Evolutionary conservation across 257 asterid species (phyloP).

Genomic region (Cruciata laevipes): DNA sequence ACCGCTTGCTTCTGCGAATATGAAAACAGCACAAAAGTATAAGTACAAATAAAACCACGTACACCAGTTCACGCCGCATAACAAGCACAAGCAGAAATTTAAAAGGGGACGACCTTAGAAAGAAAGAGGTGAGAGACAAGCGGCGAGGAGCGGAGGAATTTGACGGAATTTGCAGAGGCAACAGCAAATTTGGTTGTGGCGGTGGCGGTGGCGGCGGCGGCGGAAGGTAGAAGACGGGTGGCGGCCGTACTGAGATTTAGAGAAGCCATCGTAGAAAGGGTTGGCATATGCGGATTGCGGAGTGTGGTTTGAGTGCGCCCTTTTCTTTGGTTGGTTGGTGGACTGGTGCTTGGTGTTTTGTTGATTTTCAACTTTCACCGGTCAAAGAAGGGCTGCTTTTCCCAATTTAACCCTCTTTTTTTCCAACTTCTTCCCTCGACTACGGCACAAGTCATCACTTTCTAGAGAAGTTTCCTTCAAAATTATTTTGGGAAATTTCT

Average conservation of each 20-base stretch:
- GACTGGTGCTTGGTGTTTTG: neutral
- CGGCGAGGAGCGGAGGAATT: conserved; percentile 51
- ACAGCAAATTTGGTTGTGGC: conserved; percentile 25
- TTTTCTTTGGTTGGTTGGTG: neutral
- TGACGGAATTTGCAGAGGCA: conserved; percentile 31
- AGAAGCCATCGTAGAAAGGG: conserved; percentile 14
- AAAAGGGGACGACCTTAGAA: conserved; percentile 34
- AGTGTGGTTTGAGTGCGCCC: neutral
- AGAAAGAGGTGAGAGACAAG: conserved; percentile 43
- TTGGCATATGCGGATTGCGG: neutral
- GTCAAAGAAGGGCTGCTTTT: neutral
- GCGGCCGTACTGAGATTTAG: conserved; percentile 38
- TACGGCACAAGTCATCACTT: too few relatives aligned
- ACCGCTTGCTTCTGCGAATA: conserved; percentile 36
- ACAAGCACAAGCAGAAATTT: neutral
- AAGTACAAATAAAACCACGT: neutral
- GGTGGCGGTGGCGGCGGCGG: conserved; percentile 22
- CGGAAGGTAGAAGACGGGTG: conserved; percentile 37
- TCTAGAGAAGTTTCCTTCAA: too few relatives aligned
- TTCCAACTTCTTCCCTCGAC: too few relatives aligned
- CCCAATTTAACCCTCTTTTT: neutral
- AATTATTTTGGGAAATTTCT: too few relatives aligned
- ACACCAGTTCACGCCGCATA: neutral
- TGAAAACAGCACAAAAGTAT: neutral
- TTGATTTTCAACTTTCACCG: neutral